A percentile compares a stretch with the other conserved stretches of the same genome.
Conservation (phyloP, 2,329 filamentous ascomycete genomes). For the Aquanectria penicillioides region DNA sequence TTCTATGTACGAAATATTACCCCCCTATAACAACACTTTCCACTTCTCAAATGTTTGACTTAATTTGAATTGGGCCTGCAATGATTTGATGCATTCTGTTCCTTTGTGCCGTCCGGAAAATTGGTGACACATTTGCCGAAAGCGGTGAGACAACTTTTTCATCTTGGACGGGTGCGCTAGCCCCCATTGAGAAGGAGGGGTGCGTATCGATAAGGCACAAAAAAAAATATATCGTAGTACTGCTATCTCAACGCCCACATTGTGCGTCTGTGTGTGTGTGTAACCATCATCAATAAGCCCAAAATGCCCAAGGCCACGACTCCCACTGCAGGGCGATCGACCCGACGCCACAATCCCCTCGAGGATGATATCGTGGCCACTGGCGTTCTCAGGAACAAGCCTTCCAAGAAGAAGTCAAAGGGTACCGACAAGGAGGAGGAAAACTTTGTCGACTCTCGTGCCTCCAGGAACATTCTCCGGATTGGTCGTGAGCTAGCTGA, state of each 20-base stretch:
- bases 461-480: constrained; percentile 87
- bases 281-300: constrained; percentile 31
- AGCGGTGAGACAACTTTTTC: constrained; percentile 43
- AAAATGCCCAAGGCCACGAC: constrained; percentile 84
- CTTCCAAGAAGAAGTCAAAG: constrained; percentile 75
- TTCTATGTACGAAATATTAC: too few relatives aligned
- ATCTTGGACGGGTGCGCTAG: constrained; percentile 33
- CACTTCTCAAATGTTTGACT: background rate
- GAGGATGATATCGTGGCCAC: constrained; percentile 85
- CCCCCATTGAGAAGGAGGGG: constrained; percentile 47
- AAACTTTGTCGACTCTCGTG: constrained; percentile 85
- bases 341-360: constrained; percentile 87
- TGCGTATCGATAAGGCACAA: constrained; percentile 53
- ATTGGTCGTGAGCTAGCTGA: constrained; percentile 90
- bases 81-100: background rate
- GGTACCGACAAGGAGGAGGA: constrained; percentile 70
- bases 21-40: too few relatives aligned
- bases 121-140: constrained; percentile 26
- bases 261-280: too few relatives aligned
- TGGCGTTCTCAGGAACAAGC: constrained; percentile 77
- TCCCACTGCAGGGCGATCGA: constrained; percentile 64
- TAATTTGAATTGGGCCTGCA: background rate
- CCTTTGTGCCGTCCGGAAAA: background rate
- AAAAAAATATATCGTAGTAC: constrained; percentile 41
- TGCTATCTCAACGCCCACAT: constrained; percentile 40